Evolutionary conservation across 2,329 filamentous ascomycete species (phyloP).

Genomic region (Madurella fahalii): DNA sequence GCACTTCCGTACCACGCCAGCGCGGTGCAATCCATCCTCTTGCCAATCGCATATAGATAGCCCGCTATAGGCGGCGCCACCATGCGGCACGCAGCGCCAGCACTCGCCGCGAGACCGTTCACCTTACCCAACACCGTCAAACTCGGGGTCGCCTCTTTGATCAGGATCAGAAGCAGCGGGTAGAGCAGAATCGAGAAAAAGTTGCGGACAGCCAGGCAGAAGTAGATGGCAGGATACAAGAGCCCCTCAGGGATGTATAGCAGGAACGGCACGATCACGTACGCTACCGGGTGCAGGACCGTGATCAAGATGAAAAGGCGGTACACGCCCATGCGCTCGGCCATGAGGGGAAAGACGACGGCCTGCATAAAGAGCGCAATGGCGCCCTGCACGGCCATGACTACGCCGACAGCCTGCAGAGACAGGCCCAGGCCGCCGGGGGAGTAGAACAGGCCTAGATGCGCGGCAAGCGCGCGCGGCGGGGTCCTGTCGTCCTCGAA

Average conservation of each 20-base stretch:
- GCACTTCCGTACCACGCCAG: constrained; percentile 62
- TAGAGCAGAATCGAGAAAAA: constrained; percentile 61
- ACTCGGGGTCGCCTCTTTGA: constrained; percentile 62
- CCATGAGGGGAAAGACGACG: constrained; percentile 60
- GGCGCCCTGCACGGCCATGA: constrained; percentile 44
- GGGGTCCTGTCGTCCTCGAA: constrained; percentile 68
- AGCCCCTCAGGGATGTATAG: constrained; percentile 50
- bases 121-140: constrained; percentile 56
- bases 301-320: constrained; percentile 55
- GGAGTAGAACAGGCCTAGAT: constrained; percentile 45
- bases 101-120: constrained; percentile 63
- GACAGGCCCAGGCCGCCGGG: constrained; percentile 61
- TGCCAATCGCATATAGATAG: constrained; percentile 59
- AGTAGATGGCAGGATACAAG: constrained; percentile 56
- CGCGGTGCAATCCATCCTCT: constrained; percentile 54
- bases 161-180: constrained; percentile 61
- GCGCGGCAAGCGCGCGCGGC: constrained; percentile 33
- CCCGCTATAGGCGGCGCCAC: constrained; percentile 62
- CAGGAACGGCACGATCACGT: constrained; percentile 56
- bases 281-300: constrained; percentile 58
- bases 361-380: constrained; percentile 71
- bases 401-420: constrained; percentile 57
- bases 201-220: constrained; percentile 54
- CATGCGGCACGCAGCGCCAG: constrained; percentile 63
- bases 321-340: constrained; percentile 55